Conservation (phyloP, 257 asterid species). For the Coffea canephora region DNA sequence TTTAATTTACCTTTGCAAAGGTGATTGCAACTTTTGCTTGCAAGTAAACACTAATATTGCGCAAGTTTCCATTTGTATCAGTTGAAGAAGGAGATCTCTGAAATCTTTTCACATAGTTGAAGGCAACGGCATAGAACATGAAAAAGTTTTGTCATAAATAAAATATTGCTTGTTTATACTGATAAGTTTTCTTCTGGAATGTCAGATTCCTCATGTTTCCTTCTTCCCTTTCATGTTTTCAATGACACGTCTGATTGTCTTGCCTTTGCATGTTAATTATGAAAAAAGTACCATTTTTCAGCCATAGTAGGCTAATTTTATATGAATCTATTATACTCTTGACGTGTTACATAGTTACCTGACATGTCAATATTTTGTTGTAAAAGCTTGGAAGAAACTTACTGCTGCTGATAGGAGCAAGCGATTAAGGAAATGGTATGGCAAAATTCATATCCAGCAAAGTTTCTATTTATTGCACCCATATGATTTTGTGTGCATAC, state of each 20-base stretch:
- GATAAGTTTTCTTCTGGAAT: background rate
- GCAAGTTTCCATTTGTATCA: background rate
- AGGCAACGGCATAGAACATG: background rate
- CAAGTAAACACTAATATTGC: background rate
- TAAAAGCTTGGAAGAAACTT: slow-evolving; percentile 90
- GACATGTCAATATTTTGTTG: slow-evolving; percentile 17
- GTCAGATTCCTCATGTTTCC: background rate
- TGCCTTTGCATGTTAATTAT: background rate
- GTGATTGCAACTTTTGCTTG: background rate
- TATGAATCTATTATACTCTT: background rate
- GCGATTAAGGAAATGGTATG: slow-evolving; percentile 73
- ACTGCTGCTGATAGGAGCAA: slow-evolving; percentile 95
- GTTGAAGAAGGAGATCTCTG: background rate
- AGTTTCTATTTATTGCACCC: background rate
- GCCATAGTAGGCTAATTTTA: background rate
- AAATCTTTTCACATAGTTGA: background rate
- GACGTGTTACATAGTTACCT: background rate
- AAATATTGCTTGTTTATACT: background rate
- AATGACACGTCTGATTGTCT: background rate
- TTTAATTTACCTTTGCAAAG: background rate
- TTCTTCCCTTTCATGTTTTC: background rate
- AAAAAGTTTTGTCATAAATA: background rate
- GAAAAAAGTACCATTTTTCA: background rate
- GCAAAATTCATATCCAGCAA: background rate
- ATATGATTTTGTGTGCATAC: background rate